Conservation (phyloP, 106 monocot genomes). For the Phalaenopsis aphrodite region DNA sequence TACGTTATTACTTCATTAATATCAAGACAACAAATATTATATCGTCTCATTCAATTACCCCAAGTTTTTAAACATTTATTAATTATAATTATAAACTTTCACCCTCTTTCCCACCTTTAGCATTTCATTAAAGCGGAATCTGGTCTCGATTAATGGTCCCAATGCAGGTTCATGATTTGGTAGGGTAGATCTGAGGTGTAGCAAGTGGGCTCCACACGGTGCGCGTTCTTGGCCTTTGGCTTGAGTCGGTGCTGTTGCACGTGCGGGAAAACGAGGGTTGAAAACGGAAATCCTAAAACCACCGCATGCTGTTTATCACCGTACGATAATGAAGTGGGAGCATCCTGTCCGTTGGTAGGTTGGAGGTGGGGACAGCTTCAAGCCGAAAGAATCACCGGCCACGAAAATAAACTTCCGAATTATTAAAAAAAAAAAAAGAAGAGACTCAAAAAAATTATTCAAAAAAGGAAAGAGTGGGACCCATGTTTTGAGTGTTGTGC, state of each 20-base stretch:
- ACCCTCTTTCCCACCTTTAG: too few relatives aligned
- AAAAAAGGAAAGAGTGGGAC: neutral
- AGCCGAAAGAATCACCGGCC: neutral
- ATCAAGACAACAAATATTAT: too few relatives aligned
- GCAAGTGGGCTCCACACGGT: too few relatives aligned
- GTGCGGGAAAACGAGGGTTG: neutral
- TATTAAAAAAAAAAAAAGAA: neutral
- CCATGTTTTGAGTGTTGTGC: neutral
- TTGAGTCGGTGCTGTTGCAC: neutral
- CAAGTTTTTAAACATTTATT: too few relatives aligned
- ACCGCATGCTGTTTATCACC: neutral
- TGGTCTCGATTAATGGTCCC: too few relatives aligned
- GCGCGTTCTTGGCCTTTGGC: too few relatives aligned
- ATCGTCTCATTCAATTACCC: too few relatives aligned
- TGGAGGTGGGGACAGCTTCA: neutral
- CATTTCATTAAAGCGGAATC: too few relatives aligned
- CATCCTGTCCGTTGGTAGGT: neutral
- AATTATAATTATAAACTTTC: too few relatives aligned
- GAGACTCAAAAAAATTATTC: neutral
- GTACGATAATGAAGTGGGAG: neutral
- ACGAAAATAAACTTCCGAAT: neutral
- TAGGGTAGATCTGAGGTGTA: too few relatives aligned
- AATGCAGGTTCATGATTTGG: too few relatives aligned
- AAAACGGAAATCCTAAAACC: neutral
- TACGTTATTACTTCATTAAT: too few relatives aligned